Conservation (phyloP, 768 basidiomycete species). For the Neoboletus subvelutipes region DNA sequence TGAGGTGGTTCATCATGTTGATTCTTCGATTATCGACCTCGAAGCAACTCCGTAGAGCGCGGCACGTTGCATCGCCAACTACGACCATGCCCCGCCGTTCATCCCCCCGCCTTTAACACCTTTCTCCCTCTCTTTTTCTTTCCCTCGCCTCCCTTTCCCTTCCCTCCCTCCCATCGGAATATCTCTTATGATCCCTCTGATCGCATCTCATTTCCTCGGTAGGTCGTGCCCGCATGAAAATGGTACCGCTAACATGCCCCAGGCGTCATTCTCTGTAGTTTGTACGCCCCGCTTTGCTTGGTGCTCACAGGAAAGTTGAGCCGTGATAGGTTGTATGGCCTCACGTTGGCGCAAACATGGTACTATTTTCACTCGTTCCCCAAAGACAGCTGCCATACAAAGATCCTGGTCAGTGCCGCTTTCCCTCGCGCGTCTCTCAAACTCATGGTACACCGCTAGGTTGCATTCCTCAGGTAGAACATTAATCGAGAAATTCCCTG, state of each 20-base stretch:
- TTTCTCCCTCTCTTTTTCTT: neutral
- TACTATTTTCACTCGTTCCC: constrained; percentile 33
- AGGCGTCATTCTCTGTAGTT: constrained; percentile 34
- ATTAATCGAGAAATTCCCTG: neutral
- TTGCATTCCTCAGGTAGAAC: constrained; percentile 30
- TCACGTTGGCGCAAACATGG: constrained; percentile 37
- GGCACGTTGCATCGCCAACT: constrained; percentile 27
- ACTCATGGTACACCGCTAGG: constrained; percentile 14
- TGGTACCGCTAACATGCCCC: constrained; percentile 2
- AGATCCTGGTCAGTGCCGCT: constrained; percentile 29
- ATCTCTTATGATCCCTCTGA: constrained; percentile 17
- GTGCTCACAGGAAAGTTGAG: neutral
- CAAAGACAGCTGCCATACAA: constrained; percentile 31
- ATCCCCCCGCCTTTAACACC: constrained; percentile 7
- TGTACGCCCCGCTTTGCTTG: constrained; percentile 20
- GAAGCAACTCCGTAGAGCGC: constrained; percentile 32
- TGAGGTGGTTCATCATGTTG: neutral
- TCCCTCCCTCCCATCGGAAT: constrained; percentile 10
- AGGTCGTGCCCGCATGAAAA: neutral
- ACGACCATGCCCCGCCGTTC: constrained; percentile 6
- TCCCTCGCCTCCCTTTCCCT: neutral
- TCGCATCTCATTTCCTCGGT: constrained; percentile 33
- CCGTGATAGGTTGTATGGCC: constrained; percentile 32
- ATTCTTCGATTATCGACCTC: constrained; percentile 32
- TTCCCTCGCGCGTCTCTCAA: neutral